These are phyloP conservation scores for Agaricus blazei DNA, from an alignment of 768 basidiomycete genomes.

Conservation along the genomic window DNA sequence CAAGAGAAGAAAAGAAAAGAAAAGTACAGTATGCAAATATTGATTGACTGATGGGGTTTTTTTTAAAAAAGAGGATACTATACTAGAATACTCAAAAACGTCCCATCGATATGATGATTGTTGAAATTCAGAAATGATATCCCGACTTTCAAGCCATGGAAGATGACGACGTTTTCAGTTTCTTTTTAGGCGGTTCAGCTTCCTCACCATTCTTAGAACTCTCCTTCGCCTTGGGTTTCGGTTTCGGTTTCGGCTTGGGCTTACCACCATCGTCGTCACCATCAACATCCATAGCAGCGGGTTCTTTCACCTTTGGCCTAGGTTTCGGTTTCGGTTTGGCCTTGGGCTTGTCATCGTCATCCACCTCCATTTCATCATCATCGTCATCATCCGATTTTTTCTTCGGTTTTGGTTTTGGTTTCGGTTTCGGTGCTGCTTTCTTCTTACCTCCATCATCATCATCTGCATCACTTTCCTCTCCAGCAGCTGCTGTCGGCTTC, in stretches of 20 bases:
- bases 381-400: slow-evolving; percentile 30
- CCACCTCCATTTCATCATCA: slow-evolving; percentile 44
- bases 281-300: slow-evolving; percentile 47
- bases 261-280: slow-evolving; percentile 13
- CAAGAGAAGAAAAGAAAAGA: too few relatives aligned
- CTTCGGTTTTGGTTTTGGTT: slow-evolving; percentile 46
- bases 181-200: slow-evolving; percentile 69
- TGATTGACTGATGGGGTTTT: too few relatives aligned
- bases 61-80: too few relatives aligned
- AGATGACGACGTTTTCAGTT: slow-evolving; percentile 48
- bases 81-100: too few relatives aligned
- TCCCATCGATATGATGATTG: too few relatives aligned
- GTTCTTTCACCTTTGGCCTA: slow-evolving; percentile 35
- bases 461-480: slow-evolving; percentile 32
- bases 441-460: slow-evolving; percentile 32
- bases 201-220: slow-evolving; percentile 32
- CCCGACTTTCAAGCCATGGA: too few relatives aligned
- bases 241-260: slow-evolving; percentile 40
- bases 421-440: slow-evolving; percentile 39
- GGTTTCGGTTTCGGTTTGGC: slow-evolving; percentile 27
- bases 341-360: slow-evolving; percentile 35
- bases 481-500: slow-evolving; percentile 21
- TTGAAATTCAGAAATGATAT: too few relatives aligned
- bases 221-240: slow-evolving; percentile 22
- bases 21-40: too few relatives aligned